Percentiles rank a stretch among this genome's conserved stretches.
Evolutionary conservation across 1,284 basidiomycete genomes (phyloP).

Genomic region (Heterobasidion parviporum): DNA sequence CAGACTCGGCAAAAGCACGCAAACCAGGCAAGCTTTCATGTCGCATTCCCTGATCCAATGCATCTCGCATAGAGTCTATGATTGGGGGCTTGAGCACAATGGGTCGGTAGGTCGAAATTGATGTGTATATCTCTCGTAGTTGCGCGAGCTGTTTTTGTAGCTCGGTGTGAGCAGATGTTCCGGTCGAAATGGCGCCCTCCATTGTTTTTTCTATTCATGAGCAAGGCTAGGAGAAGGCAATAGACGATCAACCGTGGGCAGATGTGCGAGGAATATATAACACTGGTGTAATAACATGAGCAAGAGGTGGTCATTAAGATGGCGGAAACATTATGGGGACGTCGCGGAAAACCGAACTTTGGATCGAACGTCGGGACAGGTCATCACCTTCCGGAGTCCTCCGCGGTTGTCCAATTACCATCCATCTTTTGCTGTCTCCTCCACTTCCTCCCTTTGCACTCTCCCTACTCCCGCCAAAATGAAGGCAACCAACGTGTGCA

Average conservation of each 20-base stretch:
- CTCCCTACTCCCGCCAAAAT: conserved; percentile 30
- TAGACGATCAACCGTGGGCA: too few relatives aligned
- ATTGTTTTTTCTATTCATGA: too few relatives aligned
- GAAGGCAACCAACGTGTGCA: conserved; percentile 57
- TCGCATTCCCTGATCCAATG: conserved; percentile 10
- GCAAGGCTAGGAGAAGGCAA: too few relatives aligned
- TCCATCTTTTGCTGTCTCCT: conserved; percentile 1
- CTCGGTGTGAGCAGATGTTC: conserved; percentile 6
- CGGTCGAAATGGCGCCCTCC: too few relatives aligned
- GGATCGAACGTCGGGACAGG: background rate
- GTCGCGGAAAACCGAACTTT: background rate
- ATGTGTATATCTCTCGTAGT: conserved; percentile 28
- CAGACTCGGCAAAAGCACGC: conserved; percentile 37
- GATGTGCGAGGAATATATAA: too few relatives aligned
- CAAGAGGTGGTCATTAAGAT: background rate
- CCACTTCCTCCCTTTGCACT: background rate
- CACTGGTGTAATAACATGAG: background rate
- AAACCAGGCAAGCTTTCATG: conserved; percentile 42
- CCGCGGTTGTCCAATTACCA: background rate
- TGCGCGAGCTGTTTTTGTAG: conserved; percentile 7
- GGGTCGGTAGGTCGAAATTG: conserved; percentile 38
- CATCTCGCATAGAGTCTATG: conserved; percentile 46
- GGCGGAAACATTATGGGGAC: background rate
- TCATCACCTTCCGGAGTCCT: conserved; percentile 4
- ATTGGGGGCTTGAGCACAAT: conserved; percentile 38